Evolutionary conservation across 371 early-diverging fungal species (phyloP), one percentile per base, ranked within the genome.

Genomic region (Entomophthora muscae): DNA sequence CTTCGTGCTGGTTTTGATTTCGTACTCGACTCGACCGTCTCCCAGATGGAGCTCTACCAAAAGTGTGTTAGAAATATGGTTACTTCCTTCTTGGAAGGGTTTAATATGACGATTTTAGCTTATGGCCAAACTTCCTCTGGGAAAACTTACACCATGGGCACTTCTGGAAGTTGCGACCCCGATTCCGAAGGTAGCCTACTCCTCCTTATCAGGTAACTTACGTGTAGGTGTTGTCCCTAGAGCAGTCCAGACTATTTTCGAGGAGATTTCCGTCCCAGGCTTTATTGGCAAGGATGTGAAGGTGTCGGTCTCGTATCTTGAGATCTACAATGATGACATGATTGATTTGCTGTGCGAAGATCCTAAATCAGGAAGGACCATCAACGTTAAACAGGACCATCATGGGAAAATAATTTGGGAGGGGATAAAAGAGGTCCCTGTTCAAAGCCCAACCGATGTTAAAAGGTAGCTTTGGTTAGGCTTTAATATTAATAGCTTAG

Each of bases 91-190:
- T 30, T 52, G 12, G 51, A 51, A 10, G 62, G 62, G 21, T 62
- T 52, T 33, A 62, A 62, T 26, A 26, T 52, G 12, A 62, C 62
- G 23, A 17, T 62, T 1, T 53, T 62, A 3, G 53, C 62, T 2
- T 62, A 62, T 52, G 62, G 62, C 13, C 92, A 97, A 79, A 92
- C 93, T 17, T 91, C 93, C 5, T 89, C 90, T 10, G 98, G 98
- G 60, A 99, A 99, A 76, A 99, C 99, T 3, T 94, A 91, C 69
- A 99, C 99, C 5, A 98, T 99, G 98, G 93, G 94, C 59, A 91
- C 92, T 42, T 85, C 79, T 7, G 53, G 27, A 53, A 26, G 13
- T 12, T 7, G 5, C 17, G 12, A 33, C 53, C 2, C 7, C 24
- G 53, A 62, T 12, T 23, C 21, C 1, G 62, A 31, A 1, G 62